phyloP scores from a whole-genome alignment of 495 filamentous ascomycete genomes.

The Aspergillus conjunctus region DNA sequence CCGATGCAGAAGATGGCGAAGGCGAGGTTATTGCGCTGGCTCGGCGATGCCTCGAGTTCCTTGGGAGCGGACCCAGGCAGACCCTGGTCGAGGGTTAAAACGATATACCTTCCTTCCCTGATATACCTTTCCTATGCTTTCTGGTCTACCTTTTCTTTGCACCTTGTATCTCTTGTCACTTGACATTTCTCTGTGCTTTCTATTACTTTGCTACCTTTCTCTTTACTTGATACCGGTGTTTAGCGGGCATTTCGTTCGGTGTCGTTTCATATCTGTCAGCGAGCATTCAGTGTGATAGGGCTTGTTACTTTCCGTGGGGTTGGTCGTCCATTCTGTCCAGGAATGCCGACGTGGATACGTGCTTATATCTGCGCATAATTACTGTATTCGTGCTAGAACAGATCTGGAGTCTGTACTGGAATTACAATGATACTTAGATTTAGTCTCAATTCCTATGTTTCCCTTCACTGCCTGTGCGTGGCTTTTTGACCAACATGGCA shows the following conservation, averaged over 20 bases:
- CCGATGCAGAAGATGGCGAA: constrained; percentile 87
- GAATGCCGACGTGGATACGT: constrained; percentile 25
- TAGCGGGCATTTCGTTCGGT: constrained; percentile 40
- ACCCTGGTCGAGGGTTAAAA: constrained; percentile 58
- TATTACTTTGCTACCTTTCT: constrained; percentile 22
- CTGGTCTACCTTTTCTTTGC: constrained; percentile 20
- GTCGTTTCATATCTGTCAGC: constrained; percentile 36
- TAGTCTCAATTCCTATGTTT: constrained; percentile 16
- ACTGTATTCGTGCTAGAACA: constrained; percentile 39
- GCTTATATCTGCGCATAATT: constrained; percentile 38
- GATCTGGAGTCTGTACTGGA: constrained; percentile 34
- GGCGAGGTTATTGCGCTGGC: constrained; percentile 93
- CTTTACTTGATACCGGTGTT: constrained; percentile 33
- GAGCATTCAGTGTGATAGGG: constrained; percentile 44
- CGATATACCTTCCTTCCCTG: constrained; percentile 1
- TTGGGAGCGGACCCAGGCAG: constrained; percentile 63
- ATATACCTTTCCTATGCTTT: constrained; percentile 11
- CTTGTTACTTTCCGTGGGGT: constrained; percentile 19
- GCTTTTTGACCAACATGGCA: background rate
- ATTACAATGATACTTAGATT: constrained; percentile 28
- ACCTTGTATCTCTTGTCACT: constrained; percentile 19
- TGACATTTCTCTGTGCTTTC: constrained; percentile 9
- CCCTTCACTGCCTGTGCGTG: background rate
- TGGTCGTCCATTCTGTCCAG: constrained; percentile 15
- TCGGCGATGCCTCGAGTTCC: constrained; percentile 81